Evolutionary conservation across 2,329 filamentous ascomycete genomes (phyloP).

Genomic region (Pseudogymnoascus sp.): DNA sequence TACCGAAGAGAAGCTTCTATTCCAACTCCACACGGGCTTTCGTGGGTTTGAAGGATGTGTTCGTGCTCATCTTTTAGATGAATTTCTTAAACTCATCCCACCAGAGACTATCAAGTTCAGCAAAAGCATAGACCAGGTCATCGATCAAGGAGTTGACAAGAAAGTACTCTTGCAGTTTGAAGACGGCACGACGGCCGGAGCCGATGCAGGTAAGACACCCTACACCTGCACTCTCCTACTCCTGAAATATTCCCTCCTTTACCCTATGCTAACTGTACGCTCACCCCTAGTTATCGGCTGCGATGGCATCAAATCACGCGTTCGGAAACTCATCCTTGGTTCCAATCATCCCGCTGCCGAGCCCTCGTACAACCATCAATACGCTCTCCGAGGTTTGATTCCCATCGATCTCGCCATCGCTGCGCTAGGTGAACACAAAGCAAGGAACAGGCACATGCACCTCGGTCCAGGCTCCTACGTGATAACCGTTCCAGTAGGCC

Average conservation of each 20-base stretch:
- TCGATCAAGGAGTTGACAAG: conserved; percentile 21
- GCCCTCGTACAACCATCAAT: conserved; percentile 44
- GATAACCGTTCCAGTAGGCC: not conserved
- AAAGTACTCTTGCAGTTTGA: conserved; percentile 33
- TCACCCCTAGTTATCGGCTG: conserved; percentile 46
- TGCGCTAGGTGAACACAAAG: conserved; percentile 39
- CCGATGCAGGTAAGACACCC: conserved; percentile 34
- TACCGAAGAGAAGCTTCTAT: conserved; percentile 13
- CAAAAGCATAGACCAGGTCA: conserved; percentile 30
- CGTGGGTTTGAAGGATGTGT: conserved; percentile 10
- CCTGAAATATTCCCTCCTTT: not conserved
- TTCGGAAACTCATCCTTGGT: conserved; percentile 46
- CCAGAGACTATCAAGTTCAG: conserved; percentile 29
- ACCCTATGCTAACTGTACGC: not conserved
- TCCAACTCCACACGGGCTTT: not conserved
- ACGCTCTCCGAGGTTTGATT: conserved; percentile 51
- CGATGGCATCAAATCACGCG: conserved; percentile 55
- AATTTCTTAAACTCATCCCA: conserved; percentile 32
- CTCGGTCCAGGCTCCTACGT: not conserved
- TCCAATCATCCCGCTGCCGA: conserved; percentile 21
- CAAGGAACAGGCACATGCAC: conserved; percentile 34
- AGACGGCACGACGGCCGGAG: conserved; percentile 37
- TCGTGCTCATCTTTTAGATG: conserved; percentile 25
- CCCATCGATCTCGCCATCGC: conserved; percentile 44
- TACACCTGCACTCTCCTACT: not conserved